Conservation (phyloP, 2,329 filamentous ascomycete species). For the Sporothrix dimorphospora region DNA sequence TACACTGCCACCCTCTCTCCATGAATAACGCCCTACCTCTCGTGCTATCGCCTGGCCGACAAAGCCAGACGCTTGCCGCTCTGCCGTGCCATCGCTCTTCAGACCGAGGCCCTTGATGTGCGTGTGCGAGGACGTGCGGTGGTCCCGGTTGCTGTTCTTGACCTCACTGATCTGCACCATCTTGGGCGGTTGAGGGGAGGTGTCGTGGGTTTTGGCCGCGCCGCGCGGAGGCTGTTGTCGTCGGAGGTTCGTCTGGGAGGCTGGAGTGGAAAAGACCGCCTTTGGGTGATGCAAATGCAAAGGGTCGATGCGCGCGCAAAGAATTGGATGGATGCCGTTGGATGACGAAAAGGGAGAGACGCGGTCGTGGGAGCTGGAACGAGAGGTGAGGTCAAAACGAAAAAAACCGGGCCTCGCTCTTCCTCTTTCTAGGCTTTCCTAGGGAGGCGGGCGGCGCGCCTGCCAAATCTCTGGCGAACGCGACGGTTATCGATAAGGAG, state of each 20-base stretch:
- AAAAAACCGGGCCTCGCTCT: conserved; percentile 8
- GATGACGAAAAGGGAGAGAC: background rate
- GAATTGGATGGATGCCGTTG: conserved; percentile 11
- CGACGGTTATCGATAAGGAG: conserved; percentile 33
- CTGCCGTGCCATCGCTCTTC: conserved; percentile 81
- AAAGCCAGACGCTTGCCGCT: conserved; percentile 79
- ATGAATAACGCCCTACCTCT: conserved; percentile 63
- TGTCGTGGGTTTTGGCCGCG: background rate
- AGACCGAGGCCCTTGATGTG: conserved; percentile 96
- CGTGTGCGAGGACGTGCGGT: conserved; percentile 93
- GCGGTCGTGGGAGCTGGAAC: background rate
- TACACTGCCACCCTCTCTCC: background rate
- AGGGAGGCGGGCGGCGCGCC: conserved; percentile 30
- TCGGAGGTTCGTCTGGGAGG: background rate
- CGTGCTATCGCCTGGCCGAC: conserved; percentile 85
- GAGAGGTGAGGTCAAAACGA: conserved; percentile 15
- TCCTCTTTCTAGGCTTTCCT: background rate
- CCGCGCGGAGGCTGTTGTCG: background rate
- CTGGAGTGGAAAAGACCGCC: background rate
- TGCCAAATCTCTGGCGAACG: conserved; percentile 29
- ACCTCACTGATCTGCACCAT: conserved; percentile 95
- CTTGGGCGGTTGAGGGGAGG: conserved; percentile 40
- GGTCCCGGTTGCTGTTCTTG: conserved; percentile 91
- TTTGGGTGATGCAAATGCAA: background rate
- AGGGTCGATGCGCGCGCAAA: background rate